These are phyloP conservation scores for Pterulicium gracile DNA, from an alignment of 1,284 basidiomycete genomes.

Conservation along the genomic window DNA sequence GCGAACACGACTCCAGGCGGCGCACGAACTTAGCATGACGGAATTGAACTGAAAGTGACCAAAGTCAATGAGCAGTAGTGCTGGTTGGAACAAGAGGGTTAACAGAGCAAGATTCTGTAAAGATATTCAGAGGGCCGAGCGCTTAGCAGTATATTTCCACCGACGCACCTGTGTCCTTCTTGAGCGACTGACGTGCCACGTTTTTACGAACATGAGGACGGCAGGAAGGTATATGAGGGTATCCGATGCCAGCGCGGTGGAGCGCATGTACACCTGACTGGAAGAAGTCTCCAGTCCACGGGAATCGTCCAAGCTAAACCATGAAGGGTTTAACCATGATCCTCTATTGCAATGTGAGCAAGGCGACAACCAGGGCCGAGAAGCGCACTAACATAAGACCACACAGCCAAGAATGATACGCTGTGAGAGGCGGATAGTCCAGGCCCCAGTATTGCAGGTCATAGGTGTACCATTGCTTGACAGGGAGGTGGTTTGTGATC, in stretches of 20 bases:
- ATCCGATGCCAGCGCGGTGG: conserved; percentile 65
- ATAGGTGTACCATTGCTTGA: conserved; percentile 76
- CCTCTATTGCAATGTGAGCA: conserved; percentile 33
- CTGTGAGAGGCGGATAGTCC: conserved; percentile 88
- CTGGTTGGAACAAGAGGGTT: conserved; percentile 75
- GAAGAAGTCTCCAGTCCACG: conserved; percentile 65
- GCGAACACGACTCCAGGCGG: background rate
- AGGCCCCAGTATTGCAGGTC: conserved; percentile 87
- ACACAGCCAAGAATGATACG: conserved; percentile 76
- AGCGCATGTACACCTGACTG: conserved; percentile 74
- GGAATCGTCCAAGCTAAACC: conserved; percentile 68
- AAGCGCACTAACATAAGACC: conserved; percentile 44
- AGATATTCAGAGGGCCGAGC: background rate
- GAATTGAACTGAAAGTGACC: conserved; percentile 94
- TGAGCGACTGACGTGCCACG: conserved; percentile 58
- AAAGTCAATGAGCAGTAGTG: conserved; percentile 76
- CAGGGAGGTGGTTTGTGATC: conserved; percentile 67
- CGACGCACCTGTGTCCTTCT: conserved; percentile 55
- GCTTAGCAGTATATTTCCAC: background rate
- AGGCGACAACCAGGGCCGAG: background rate
- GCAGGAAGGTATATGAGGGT: conserved; percentile 69
- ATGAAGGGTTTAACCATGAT: conserved; percentile 53
- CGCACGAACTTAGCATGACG: conserved; percentile 67
- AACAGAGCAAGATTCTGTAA: conserved; percentile 59
- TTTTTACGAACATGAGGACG: conserved; percentile 45